phyloP scores from a whole-genome alignment of 2,329 filamentous ascomycete species.

The Neocucurbitaria cava region DNA sequence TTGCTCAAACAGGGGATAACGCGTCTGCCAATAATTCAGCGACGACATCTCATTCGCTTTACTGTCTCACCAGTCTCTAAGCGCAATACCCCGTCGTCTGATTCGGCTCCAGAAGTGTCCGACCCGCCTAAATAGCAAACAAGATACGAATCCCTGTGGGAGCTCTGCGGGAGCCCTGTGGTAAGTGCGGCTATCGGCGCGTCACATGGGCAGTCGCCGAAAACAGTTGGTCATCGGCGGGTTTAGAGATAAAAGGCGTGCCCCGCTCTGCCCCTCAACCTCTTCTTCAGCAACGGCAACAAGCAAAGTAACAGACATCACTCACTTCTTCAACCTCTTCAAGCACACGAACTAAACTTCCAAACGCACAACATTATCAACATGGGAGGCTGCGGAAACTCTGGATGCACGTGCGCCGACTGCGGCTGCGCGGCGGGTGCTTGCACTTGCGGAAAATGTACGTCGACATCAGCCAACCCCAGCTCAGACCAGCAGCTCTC shows the following conservation, averaged over 20 bases:
- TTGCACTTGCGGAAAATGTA: slow-evolving; percentile 39
- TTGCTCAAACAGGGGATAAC: slow-evolving; percentile 30
- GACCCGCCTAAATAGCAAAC: slow-evolving; percentile 13
- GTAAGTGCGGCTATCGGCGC: slow-evolving; percentile 28
- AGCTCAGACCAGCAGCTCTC: not conserved
- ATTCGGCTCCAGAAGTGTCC: slow-evolving; percentile 6
- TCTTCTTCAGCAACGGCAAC: slow-evolving; percentile 10
- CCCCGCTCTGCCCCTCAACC: slow-evolving; percentile 21
- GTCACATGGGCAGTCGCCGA: slow-evolving; percentile 10
- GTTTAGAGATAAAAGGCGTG: slow-evolving; percentile 20
- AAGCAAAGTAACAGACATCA: slow-evolving; percentile 10
- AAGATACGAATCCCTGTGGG: slow-evolving; percentile 1
- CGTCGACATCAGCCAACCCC: not conserved
- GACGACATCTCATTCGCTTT: slow-evolving; percentile 10
- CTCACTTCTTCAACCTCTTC: slow-evolving; percentile 7
- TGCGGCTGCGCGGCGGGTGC: slow-evolving; percentile 42
- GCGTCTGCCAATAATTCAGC: slow-evolving; percentile 15
- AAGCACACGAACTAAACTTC: slow-evolving; percentile 10
- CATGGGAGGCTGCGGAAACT: slow-evolving; percentile 44
- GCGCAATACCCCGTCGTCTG: slow-evolving; percentile 2
- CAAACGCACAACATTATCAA: slow-evolving; percentile 25
- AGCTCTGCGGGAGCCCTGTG: slow-evolving; percentile 2
- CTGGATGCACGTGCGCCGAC: slow-evolving; percentile 44
- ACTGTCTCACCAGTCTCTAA: slow-evolving; percentile 8
- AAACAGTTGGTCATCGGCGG: slow-evolving; percentile 14